phyloP scores from a whole-genome alignment of 2,329 filamentous ascomycete species.

The Monosporascus sp. region DNA sequence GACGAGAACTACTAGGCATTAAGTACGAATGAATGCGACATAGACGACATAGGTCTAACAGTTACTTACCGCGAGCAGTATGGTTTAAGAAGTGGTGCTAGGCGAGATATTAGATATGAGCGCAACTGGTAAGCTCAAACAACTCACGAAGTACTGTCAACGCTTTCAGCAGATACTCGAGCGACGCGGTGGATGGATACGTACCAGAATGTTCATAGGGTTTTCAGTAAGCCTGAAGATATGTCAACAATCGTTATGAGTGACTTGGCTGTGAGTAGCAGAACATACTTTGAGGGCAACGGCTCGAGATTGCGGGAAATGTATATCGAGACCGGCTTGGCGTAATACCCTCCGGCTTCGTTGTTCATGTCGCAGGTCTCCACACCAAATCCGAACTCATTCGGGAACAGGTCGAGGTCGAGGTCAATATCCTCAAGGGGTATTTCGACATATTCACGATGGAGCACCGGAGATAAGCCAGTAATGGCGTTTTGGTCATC shows the following conservation, averaged over 20 bases:
- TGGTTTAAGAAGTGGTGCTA: constrained; percentile 68
- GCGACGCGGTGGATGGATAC: constrained; percentile 10
- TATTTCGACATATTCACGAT: constrained; percentile 20
- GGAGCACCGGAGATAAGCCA: constrained; percentile 26
- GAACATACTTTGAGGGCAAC: constrained; percentile 37
- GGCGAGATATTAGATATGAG: constrained; percentile 6
- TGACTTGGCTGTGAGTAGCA: background rate
- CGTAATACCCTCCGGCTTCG: constrained; percentile 63
- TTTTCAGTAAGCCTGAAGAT: constrained; percentile 60
- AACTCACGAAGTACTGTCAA: constrained; percentile 43
- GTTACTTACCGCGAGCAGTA: constrained; percentile 58
- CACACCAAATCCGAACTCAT: constrained; percentile 44
- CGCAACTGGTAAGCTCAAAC: background rate
- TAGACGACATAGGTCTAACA: constrained; percentile 54
- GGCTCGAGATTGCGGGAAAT: constrained; percentile 45
- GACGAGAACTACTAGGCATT: constrained; percentile 46
- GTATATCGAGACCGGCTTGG: constrained; percentile 59
- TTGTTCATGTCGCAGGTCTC: constrained; percentile 47
- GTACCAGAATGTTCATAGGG: constrained; percentile 69
- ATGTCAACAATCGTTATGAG: constrained; percentile 3
- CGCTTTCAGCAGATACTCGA: constrained; percentile 14
- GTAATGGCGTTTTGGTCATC: constrained; percentile 65
- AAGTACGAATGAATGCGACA: constrained; percentile 21
- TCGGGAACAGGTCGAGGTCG: constrained; percentile 28
- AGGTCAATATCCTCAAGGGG: constrained; percentile 24